Conservation (phyloP, 306 rosid species). For the Psophocarpus tetragonolobus region DNA sequence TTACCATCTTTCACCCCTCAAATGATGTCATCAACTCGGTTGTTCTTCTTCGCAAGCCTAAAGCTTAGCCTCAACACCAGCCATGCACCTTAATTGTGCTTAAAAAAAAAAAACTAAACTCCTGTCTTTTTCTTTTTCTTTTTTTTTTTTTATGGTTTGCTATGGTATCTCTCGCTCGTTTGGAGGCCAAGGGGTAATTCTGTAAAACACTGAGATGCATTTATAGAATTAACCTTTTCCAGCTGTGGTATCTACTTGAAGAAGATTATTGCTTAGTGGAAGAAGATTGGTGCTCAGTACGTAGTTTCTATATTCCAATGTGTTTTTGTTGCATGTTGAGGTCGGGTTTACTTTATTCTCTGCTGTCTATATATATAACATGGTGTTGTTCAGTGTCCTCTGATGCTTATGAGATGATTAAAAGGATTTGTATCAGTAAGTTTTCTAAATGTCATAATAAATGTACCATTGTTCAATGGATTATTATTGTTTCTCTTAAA, state of each 20-base stretch:
- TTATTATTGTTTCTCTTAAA: no score
- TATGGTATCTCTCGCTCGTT: no score
- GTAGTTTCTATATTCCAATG: neutral
- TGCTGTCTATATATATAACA: neutral
- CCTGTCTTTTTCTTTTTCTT: no score
- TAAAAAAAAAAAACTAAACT: no score
- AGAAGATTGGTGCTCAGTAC: neutral
- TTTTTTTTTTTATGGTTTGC: no score
- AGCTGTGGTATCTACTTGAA: slow-evolving; percentile 1
- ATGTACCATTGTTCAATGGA: neutral
- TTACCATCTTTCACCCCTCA: slow-evolving; percentile 62
- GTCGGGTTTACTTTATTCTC: neutral
- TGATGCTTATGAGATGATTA: neutral
- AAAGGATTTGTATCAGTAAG: neutral
- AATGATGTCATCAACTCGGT: slow-evolving; percentile 74
- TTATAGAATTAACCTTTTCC: no score
- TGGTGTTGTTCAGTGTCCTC: slow-evolving; percentile 6
- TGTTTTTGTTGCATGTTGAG: neutral
- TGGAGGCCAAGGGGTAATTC: no score
- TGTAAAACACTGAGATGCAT: no score
- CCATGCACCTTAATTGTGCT: neutral
- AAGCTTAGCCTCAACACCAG: neutral
- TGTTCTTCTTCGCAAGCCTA: slow-evolving; percentile 61
- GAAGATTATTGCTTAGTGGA: neutral
- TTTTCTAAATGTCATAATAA: neutral